Conservation (phyloP, 192 early-diverging fungal genomes). For the Coemansia sp. region DNA sequence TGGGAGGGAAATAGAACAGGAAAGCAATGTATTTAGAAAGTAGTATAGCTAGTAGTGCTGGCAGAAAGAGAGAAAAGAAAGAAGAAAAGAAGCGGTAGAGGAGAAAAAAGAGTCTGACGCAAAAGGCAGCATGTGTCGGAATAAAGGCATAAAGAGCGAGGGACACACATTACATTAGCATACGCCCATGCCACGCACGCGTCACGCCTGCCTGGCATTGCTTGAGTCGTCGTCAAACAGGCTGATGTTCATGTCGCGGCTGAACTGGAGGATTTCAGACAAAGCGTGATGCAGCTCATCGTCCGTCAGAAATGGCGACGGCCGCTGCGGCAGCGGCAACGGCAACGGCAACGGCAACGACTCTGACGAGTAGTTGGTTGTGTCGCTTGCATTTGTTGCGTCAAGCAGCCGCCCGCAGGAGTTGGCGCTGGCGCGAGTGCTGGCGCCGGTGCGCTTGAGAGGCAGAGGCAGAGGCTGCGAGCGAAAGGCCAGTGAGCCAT, state of each 20-base stretch:
- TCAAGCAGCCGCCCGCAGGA: neutral
- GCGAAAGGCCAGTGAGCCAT: neutral
- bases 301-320: slow-evolving; percentile 46
- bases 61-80: neutral
- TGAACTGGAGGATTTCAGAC: slow-evolving; percentile 49
- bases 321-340: neutral
- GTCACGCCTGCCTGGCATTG: neutral
- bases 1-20: neutral
- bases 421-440: neutral
- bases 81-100: neutral
- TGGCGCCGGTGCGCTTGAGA: neutral
- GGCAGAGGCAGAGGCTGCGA: neutral
- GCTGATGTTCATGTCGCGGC: slow-evolving; percentile 45
- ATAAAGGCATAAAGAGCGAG: slow-evolving; percentile 2
- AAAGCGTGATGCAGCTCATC: slow-evolving; percentile 47
- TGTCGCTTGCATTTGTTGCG: neutral
- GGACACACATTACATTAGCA: neutral
- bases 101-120: neutral
- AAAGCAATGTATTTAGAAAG: no score
- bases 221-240: slow-evolving; percentile 23
- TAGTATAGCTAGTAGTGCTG: neutral
- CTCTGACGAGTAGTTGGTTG: neutral
- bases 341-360: neutral
- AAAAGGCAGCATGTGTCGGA: neutral
- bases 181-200: neutral